phyloP scores from a whole-genome alignment of 139 green algal genomes.

The Chlamydomonas applanata region DNA sequence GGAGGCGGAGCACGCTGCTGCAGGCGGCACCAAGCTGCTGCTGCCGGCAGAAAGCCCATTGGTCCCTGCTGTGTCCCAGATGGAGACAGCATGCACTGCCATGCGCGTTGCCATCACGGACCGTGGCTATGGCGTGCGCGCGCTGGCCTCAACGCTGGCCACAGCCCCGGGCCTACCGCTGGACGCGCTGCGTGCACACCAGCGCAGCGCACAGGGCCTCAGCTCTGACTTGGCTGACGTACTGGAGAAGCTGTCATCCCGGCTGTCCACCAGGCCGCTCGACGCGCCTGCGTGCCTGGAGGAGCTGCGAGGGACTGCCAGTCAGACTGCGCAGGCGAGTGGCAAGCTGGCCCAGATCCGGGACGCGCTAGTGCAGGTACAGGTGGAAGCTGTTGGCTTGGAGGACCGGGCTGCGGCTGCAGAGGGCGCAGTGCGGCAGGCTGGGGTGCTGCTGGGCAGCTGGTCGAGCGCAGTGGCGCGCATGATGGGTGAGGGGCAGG shows the following conservation, averaged over 20 bases:
- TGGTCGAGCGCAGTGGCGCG: background rate
- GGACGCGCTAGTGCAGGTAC: background rate
- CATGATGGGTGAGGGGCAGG: background rate
- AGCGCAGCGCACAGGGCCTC: background rate
- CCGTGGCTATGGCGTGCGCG: conserved; percentile 22
- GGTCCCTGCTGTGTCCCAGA: too few species aligned
- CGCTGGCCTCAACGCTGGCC: conserved; percentile 4
- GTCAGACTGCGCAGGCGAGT: background rate
- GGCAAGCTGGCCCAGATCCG: background rate
- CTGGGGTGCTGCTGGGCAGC: conserved; percentile 13
- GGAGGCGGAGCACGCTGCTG: too few species aligned
- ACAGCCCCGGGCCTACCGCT: background rate
- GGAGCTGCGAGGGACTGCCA: background rate
- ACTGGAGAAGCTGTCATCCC: background rate
- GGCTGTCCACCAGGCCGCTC: background rate
- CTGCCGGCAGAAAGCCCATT: too few species aligned
- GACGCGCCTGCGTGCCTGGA: background rate
- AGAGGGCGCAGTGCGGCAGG: conserved; percentile 9
- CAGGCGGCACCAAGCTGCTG: too few species aligned
- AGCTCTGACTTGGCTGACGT: background rate
- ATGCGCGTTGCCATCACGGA: conserved; percentile 34
- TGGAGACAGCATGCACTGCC: conserved; percentile 34
- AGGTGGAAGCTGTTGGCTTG: conserved; percentile 25
- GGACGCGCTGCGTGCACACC: background rate
- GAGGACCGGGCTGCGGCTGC: conserved; percentile 18